These are phyloP conservation scores for Petasospora rhodanensis DNA, from an alignment of 1,139 yeast genomes.

Conservation along the genomic window DNA sequence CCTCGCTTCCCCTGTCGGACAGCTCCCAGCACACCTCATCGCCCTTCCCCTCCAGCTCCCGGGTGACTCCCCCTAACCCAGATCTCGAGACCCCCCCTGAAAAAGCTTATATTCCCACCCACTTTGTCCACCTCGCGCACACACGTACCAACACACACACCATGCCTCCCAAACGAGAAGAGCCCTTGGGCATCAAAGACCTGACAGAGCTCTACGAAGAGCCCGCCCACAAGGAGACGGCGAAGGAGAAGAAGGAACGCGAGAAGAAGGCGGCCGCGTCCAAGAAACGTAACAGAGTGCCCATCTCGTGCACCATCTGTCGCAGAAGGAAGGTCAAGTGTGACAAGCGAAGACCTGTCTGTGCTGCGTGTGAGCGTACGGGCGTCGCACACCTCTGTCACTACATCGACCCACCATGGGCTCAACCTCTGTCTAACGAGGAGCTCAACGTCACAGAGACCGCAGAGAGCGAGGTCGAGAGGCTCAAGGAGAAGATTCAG, in stretches of 20 bases:
- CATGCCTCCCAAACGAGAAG: too few relatives aligned
- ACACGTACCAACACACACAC: too few relatives aligned
- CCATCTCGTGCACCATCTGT: constrained; percentile 42
- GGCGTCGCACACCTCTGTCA: constrained; percentile 72
- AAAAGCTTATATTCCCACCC: too few relatives aligned
- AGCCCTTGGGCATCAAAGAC: too few relatives aligned
- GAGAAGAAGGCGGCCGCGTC: constrained; percentile 1
- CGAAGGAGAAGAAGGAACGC: constrained; percentile 4
- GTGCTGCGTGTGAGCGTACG: constrained; percentile 67
- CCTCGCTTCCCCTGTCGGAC: too few relatives aligned
- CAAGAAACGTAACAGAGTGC: constrained; percentile 38
- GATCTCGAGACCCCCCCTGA: too few relatives aligned
- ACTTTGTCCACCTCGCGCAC: too few relatives aligned
- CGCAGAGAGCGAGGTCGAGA: constrained; percentile 24
- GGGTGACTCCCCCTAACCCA: too few relatives aligned
- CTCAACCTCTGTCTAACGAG: constrained; percentile 31
- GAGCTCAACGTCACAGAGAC: constrained; percentile 17
- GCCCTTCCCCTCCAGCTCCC: too few relatives aligned
- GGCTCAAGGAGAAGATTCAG: constrained; percentile 22
- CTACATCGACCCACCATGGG: constrained; percentile 61
- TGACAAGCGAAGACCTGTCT: constrained; percentile 63
- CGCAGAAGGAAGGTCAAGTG: constrained; percentile 46
- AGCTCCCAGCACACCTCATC: too few relatives aligned
- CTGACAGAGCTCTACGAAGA: neutral
- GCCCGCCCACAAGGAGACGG: constrained; percentile 1